A percentile compares a stretch with the other conserved stretches of the same genome.
Evolutionary conservation across 129 eudicot genomes (phyloP).

Genomic region (Flaveria trinervia): DNA sequence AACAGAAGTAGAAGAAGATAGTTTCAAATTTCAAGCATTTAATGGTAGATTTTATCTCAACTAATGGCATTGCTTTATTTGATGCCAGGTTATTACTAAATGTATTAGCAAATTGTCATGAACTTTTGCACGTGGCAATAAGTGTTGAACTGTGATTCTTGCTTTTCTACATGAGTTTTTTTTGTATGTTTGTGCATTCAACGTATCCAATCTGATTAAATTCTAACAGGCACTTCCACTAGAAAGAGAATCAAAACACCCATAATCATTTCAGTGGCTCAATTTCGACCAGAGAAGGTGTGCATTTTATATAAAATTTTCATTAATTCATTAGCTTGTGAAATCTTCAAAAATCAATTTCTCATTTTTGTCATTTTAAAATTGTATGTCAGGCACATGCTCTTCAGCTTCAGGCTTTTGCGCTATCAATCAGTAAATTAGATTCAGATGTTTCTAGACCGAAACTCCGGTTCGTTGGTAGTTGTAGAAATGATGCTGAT

Average conservation of each 20-base stretch:
- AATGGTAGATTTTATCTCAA: too few species aligned
- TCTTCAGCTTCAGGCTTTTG: constrained; percentile 93
- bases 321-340: constrained; percentile 33
- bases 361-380: constrained; percentile 19
- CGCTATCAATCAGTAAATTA: constrained; percentile 56
- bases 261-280: constrained; percentile 83
- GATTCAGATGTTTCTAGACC: constrained; percentile 61
- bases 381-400: constrained; percentile 61
- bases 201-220: constrained; percentile 31
- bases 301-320: constrained; percentile 31
- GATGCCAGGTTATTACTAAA: not conserved
- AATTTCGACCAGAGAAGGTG: constrained; percentile 99
- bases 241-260: constrained; percentile 57
- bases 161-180: constrained; percentile 4
- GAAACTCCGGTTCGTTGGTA: constrained; percentile 87
- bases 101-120: too few species aligned
- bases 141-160: constrained; percentile 1
- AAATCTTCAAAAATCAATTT: constrained; percentile 1
- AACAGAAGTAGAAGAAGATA: too few species aligned
- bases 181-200: constrained; percentile 21
- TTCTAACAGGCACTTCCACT: constrained; percentile 74
- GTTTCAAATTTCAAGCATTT: too few species aligned
- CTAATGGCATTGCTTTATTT: not conserved
- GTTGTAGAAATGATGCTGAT: constrained; percentile 93
- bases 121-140: too few species aligned